A percentile compares a stretch with the other conserved stretches of the same genome.
Evolutionary conservation across 768 basidiomycete genomes (phyloP).

Genomic region (Leccinum rimulosum): DNA sequence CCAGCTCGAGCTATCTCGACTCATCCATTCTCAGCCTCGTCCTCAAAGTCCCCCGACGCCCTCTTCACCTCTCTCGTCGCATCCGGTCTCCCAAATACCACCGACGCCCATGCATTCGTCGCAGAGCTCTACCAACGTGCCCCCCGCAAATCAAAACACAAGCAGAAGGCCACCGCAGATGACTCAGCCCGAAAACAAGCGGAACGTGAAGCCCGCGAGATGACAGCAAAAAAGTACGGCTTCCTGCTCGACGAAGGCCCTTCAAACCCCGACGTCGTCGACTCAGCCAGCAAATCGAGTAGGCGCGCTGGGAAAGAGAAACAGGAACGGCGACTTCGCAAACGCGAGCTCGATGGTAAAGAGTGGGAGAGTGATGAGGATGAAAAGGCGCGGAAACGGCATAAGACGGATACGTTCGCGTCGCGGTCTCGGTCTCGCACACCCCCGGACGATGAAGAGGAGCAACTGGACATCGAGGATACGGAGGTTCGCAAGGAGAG

Average conservation of each 20-base stretch:
- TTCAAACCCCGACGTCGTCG: slow-evolving; percentile 39
- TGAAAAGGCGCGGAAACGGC: slow-evolving; percentile 66
- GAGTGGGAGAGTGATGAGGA: slow-evolving; percentile 95
- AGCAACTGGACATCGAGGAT: slow-evolving; percentile 62
- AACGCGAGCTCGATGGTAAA: slow-evolving; percentile 75
- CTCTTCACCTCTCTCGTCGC: slow-evolving; percentile 74
- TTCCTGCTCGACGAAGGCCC: slow-evolving; percentile 88
- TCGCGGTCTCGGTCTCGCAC: slow-evolving; percentile 24
- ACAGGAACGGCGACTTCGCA: slow-evolving; percentile 66
- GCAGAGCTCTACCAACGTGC: slow-evolving; percentile 71
- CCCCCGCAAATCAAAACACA: slow-evolving; percentile 77
- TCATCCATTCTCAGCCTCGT: slow-evolving; percentile 49
- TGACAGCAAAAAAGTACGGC: slow-evolving; percentile 72
- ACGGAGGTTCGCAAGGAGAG: slow-evolving; percentile 67
- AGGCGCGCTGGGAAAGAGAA: slow-evolving; percentile 42
- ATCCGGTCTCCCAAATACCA: slow-evolving; percentile 77
- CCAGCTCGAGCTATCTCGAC: neutral
- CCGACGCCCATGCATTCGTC: slow-evolving; percentile 79
- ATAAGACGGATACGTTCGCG: slow-evolving; percentile 46
- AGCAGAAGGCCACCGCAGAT: slow-evolving; percentile 42
- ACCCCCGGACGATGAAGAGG: slow-evolving; percentile 35
- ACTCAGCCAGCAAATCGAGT: slow-evolving; percentile 31
- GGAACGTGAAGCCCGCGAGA: slow-evolving; percentile 70
- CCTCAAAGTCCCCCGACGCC: slow-evolving; percentile 75
- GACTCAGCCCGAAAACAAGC: slow-evolving; percentile 57